Evolutionary conservation across 345 rosid species (phyloP), one percentile per base, ranked within the genome.

Genomic region (Melaleuca alternifolia): DNA sequence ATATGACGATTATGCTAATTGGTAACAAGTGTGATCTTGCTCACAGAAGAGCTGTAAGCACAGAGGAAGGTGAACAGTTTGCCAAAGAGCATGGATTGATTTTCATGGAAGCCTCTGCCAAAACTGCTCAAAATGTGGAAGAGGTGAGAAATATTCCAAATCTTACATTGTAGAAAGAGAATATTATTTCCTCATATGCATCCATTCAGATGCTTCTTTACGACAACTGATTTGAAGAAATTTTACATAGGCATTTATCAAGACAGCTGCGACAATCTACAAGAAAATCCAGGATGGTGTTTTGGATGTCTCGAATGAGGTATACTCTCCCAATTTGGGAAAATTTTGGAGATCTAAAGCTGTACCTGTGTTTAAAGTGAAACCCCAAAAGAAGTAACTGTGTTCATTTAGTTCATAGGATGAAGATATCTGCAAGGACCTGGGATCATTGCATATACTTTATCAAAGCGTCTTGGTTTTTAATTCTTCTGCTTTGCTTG

Each of bases 81-180:
- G 99, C 99, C 23, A 97, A 89, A 92, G 99, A 97, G 90, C 94
- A 97, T 87, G 99, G 99, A 21, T 92, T 97, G 90, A 95, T 97
- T 75, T 97, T 97, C 91, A 97, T 96, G 98, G 99, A 97, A 87
- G 99, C 99, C 85, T 97, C 99, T 87, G 99, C 99, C 57, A 97
- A 96, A 89, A 96, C 99, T 89, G 98, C 99, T 87, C 98, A 93
- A 91, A 97, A 97, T 89, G 99, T 97, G 11, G 99, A 97, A 87
- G 99, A 97, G 96, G 99, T 95, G 84, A 79, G 46, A 41, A 83
- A 83, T 30, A n/a, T 44, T 44, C 59, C 6, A 28, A 46, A 51
- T 37, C n/a, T 83, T 52, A 52, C n/a, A 10, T 83, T 52, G 26
- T 52, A 30, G 59, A 83, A 52, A 50, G 54, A 51, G 85, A 83